Evolutionary conservation across 208 protist species (phyloP).

Genomic region (Trypanosoma grayi): DNA sequence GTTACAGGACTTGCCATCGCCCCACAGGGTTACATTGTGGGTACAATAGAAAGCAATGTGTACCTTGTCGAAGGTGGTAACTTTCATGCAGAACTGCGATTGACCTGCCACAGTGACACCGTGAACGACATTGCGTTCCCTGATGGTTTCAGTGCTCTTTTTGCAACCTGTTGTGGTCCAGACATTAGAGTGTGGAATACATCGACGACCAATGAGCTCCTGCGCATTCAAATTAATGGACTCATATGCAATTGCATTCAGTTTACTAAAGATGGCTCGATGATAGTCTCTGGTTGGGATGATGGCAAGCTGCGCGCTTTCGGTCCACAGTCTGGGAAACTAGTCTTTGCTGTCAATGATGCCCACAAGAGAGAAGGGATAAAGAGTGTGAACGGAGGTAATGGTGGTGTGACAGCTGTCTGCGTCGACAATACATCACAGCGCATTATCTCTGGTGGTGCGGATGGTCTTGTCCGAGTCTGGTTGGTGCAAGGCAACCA

Average conservation of each 20-base stretch:
- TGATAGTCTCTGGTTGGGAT: constrained; percentile 93
- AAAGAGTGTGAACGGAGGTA: constrained; percentile 39
- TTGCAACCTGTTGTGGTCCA: constrained; percentile 91
- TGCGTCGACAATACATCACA: constrained; percentile 62
- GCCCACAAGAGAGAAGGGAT: constrained; percentile 91
- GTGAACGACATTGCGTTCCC: constrained; percentile 95
- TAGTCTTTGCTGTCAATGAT: constrained; percentile 96
- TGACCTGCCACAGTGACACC: constrained; percentile 93
- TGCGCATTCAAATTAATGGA: constrained; percentile 93
- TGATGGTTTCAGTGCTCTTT: constrained; percentile 90
- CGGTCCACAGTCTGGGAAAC: constrained; percentile 93
- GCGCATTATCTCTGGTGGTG: constrained; percentile 89
- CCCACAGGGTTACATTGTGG: constrained; percentile 84
- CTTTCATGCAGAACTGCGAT: constrained; percentile 84
- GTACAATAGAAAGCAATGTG: constrained; percentile 87
- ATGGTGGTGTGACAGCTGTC: constrained; percentile 91
- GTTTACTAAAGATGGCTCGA: constrained; percentile 91
- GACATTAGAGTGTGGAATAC: constrained; percentile 97
- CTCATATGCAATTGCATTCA: constrained; percentile 91
- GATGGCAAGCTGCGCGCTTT: constrained; percentile 95
- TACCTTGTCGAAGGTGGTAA: constrained; percentile 91
- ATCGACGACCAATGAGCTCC: constrained; percentile 85
- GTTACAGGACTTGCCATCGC: constrained; percentile 87
- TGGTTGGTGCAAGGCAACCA: constrained; percentile 72
- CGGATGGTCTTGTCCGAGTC: constrained; percentile 92